Base-by-base conservation (phyloP, 768 basidiomycete genomes). In the Filobasidium floriforme region DNA sequence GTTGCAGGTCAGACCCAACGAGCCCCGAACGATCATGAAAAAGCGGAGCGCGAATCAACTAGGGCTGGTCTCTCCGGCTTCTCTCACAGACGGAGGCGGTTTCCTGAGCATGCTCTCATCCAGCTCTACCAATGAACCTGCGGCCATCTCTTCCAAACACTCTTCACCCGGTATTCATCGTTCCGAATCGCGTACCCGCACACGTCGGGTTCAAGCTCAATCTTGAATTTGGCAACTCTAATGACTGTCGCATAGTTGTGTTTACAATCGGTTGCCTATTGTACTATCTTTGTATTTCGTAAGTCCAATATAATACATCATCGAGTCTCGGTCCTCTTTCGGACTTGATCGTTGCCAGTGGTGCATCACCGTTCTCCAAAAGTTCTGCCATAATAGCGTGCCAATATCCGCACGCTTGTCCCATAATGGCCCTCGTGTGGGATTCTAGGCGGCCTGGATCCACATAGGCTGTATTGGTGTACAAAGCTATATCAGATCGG, bases 81-180 rank as follows among this genome's bases (percentile, higher is more conserved):
- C 54, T 15, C 22, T 57, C 5, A 57, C 54, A n/a, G 54, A 57
- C 26, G 29, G 24, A 5, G 54, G 54, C 14, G 54, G 54, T 2
- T 57, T 57, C 54, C 54, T 57, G 5, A 32, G 54, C 7, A 57
- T 57, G 54, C 29, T 57, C 2, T 57, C 54, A 15, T 14, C 54
- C 18, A 57, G 54, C 54, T 26, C 54, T 5, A 57, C 54, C 15
- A 28, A 28, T n/a, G 54, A 57, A 14, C 46, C 22, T 49, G 5
- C 46, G 6, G 3, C 46, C 22, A 22, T 22, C 2, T 22, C 46
- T 22, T 18, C 22, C 5, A 49, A 49, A 12, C 15, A 49, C 22
- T 22, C 46, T 49, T 49, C 46, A 22, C 46, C 46, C 22, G 12
- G 46, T 49, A 22, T 14, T 22, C 46, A 49, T 6, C 46, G 46